Evolutionary conservation across 805 yeast genomes (phyloP), one percentile per base, ranked within the genome.

Genomic region (Wickerhamomyces canadensis): DNA sequence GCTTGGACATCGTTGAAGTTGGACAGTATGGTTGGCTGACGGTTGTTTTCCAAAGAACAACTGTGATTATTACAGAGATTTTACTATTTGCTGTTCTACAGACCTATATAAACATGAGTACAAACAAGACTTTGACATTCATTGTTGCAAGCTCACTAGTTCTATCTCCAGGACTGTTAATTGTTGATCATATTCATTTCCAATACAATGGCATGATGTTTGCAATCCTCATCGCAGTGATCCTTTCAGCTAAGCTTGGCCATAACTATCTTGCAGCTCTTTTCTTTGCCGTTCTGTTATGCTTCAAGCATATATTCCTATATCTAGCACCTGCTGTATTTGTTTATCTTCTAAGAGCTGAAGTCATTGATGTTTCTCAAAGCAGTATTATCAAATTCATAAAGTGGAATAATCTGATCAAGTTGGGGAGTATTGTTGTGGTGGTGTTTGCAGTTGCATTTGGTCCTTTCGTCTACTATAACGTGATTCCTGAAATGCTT

Each of bases 151-250:
- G 88, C 14, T 81, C 96, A 23, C 70, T 93, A 19, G 84, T 80
- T 4, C 64, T 93, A 13, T 83, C 94, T 0, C 99, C 99, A 0
- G 97, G 96, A 0, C 67, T 94, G 48, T 64, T 93, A 44, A 78
- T 93, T 17, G 80, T 93, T 35, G 99, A 93, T 58, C 97, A 91
- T 58, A 85, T 93, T 24, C 98, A 93, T 58, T 93, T 93, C 68
- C 98, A 93, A 65, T 93, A 93, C 60, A 93, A 93, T 59, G 96
- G 96, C 4, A 82, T 89, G 74, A 68, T 93, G 68, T 88, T 84
- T 60, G 97, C 96, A 0, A 66, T 93, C 24, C 62, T 93, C 35
- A 71, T 91, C 22, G 70, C 81, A 15, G 76, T 93, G 15, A 71
- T 93, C 27, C 78, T 82, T 25, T 75, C 79, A 19, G 95, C 93